Percentiles rank a stretch among this genome's conserved stretches.
These are phyloP conservation scores for Fistulifera pelliculosa DNA, from an alignment of 108 stramenopile genomes.

Conservation along the genomic window DNA sequence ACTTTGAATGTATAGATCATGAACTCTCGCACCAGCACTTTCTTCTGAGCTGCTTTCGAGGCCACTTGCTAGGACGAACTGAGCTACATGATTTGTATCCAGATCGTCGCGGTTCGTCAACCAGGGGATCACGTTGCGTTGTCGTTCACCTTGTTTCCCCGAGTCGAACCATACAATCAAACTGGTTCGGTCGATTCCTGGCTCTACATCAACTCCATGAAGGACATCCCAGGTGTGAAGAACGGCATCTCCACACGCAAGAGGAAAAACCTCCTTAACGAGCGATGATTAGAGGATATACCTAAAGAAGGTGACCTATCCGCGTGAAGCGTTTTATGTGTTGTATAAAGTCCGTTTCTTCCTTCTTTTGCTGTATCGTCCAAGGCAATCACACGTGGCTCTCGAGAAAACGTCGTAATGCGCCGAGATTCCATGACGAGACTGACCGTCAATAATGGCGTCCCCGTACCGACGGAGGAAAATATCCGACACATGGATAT, in stretches of 20 bases:
- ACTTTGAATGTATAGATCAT: slow-evolving; percentile 41
- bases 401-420: slow-evolving; percentile 63
- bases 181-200: slow-evolving; percentile 46
- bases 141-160: background rate
- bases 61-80: slow-evolving; percentile 63
- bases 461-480: slow-evolving; percentile 65
- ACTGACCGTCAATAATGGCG: slow-evolving; percentile 11
- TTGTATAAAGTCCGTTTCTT: slow-evolving; percentile 51
- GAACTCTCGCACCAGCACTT: background rate
- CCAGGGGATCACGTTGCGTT: slow-evolving; percentile 27
- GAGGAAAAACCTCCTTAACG: slow-evolving; percentile 51
- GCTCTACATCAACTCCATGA: slow-evolving; percentile 67
- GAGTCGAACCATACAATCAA: slow-evolving; percentile 64
- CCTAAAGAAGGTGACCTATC: slow-evolving; percentile 2
- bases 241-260: slow-evolving; percentile 50
- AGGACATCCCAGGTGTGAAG: slow-evolving; percentile 64
- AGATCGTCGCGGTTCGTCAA: slow-evolving; percentile 15
- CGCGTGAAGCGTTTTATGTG: background rate
- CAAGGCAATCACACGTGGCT: slow-evolving; percentile 59
- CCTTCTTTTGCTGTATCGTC: slow-evolving; percentile 56
- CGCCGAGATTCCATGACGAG: slow-evolving; percentile 43
- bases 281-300: slow-evolving; percentile 36
- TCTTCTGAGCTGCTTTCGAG: slow-evolving; percentile 12
- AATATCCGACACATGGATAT: slow-evolving; percentile 50
- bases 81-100: slow-evolving; percentile 33